These are phyloP conservation scores for Rhizomucor pusillus DNA, from an alignment of 371 early-diverging fungal species.

Conservation along the genomic window DNA sequence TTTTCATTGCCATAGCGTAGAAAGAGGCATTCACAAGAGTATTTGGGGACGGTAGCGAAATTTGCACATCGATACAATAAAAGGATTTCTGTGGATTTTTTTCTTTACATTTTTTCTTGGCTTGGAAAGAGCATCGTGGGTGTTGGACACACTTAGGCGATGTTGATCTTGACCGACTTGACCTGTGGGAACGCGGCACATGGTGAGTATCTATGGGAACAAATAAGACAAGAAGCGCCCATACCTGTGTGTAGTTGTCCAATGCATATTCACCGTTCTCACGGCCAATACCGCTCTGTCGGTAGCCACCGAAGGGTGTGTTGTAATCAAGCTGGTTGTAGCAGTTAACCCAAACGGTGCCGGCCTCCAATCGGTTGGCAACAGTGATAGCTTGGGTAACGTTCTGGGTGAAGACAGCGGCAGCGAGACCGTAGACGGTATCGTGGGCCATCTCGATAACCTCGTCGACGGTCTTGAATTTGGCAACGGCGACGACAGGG, in stretches of 20 bases:
- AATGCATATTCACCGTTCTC: slow-evolving; percentile 77
- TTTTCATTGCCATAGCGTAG: too few species aligned
- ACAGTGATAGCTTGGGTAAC: slow-evolving; percentile 67
- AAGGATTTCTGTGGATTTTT: too few species aligned
- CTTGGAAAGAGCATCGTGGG: too few species aligned
- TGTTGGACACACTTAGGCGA: slow-evolving; percentile 3
- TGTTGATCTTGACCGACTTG: slow-evolving; percentile 29
- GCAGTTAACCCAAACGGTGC: slow-evolving; percentile 19
- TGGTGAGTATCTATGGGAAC: neutral
- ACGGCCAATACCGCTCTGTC: slow-evolving; percentile 81
- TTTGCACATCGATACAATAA: too few species aligned
- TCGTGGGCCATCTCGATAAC: slow-evolving; percentile 72
- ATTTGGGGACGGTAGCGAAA: too few species aligned
- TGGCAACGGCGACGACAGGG: slow-evolving; percentile 70
- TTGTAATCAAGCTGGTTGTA: slow-evolving; percentile 28
- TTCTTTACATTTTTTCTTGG: too few species aligned
- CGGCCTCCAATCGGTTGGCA: slow-evolving; percentile 40
- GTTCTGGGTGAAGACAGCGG: slow-evolving; percentile 77
- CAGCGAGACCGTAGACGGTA: slow-evolving; percentile 75
- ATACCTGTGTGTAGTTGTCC: slow-evolving; percentile 58
- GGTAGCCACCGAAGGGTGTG: slow-evolving; percentile 83
- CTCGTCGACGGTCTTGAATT: slow-evolving; percentile 65
- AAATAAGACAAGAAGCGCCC: neutral
- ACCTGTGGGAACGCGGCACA: neutral
- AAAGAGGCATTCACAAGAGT: too few species aligned